Conservation (phyloP, 768 basidiomycete genomes). For the Boletus coccyginus region DNA sequence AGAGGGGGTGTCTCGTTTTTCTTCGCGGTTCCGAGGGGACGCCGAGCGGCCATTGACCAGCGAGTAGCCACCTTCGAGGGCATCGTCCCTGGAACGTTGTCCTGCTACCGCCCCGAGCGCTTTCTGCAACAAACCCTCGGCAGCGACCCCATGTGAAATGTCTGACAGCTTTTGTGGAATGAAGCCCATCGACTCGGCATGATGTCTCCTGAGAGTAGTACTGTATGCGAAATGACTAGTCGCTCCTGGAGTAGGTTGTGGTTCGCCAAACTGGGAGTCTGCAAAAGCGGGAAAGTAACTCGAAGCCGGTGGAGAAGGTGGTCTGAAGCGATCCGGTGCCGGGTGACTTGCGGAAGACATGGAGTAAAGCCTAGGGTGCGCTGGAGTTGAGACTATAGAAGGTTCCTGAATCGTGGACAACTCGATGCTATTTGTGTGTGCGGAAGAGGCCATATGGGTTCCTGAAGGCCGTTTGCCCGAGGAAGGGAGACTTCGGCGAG, state of each 20-base stretch:
- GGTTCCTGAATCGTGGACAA: constrained; percentile 13
- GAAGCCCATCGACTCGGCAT: constrained; percentile 39
- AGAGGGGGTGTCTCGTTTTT: constrained; percentile 51
- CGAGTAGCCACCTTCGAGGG: constrained; percentile 40
- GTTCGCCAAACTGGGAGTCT: constrained; percentile 43
- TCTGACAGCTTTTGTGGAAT: constrained; percentile 38
- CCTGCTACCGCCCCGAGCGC: constrained; percentile 34
- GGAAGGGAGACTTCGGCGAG: constrained; percentile 21
- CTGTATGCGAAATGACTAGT: constrained; percentile 79
- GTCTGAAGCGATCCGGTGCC: constrained; percentile 20
- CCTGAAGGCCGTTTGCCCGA: constrained; percentile 19
- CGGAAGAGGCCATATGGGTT: constrained; percentile 7
- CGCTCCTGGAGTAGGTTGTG: constrained; percentile 62
- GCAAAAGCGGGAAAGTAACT: constrained; percentile 70
- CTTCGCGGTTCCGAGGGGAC: constrained; percentile 26
- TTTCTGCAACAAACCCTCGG: constrained; percentile 50
- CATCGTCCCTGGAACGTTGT: constrained; percentile 15
- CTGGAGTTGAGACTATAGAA: constrained; percentile 21
- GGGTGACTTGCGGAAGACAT: constrained; percentile 9
- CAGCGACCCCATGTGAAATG: constrained; percentile 37
- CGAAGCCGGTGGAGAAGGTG: constrained; percentile 73
- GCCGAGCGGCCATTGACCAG: constrained; percentile 25
- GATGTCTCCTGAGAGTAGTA: constrained; percentile 72
- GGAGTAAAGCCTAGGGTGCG: constrained; percentile 19
- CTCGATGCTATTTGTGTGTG: constrained; percentile 13